A percentile compares a stretch with the other conserved stretches of the same genome.
These are phyloP conservation scores for Lomentospora prolificans DNA, from an alignment of 2,329 filamentous ascomycete species.

Conservation along the genomic window DNA sequence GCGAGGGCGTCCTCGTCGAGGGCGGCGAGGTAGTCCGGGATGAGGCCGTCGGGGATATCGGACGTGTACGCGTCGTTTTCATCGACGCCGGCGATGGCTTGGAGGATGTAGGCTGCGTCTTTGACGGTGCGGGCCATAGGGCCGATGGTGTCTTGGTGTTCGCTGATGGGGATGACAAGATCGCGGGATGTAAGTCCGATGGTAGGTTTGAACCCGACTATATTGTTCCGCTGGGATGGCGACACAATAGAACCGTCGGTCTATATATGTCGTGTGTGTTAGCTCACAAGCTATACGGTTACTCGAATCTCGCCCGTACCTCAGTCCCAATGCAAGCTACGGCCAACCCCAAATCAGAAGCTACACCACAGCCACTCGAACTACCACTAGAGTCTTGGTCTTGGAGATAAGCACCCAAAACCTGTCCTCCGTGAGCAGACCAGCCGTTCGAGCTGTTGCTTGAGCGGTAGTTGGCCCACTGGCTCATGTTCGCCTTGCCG, in stretches of 20 bases:
- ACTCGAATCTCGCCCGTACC: slow-evolving; percentile 39
- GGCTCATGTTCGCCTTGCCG: slow-evolving; percentile 52
- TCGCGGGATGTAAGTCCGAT: slow-evolving; percentile 54
- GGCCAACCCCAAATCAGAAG: slow-evolving; percentile 48
- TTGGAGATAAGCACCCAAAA: slow-evolving; percentile 48
- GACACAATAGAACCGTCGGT: slow-evolving; percentile 55
- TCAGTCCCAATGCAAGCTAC: slow-evolving; percentile 51
- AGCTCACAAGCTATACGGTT: too few species aligned
- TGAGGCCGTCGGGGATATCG: slow-evolving; percentile 38
- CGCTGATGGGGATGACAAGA: slow-evolving; percentile 55
- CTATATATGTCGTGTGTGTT: too few species aligned
- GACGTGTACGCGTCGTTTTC: slow-evolving; percentile 54
- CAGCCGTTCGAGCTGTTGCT: slow-evolving; percentile 51
- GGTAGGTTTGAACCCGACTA: slow-evolving; percentile 61
- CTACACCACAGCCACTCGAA: slow-evolving; percentile 51
- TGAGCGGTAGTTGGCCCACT: slow-evolving; percentile 54
- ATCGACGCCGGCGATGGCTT: slow-evolving; percentile 54
- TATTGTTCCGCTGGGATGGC: slow-evolving; percentile 43
- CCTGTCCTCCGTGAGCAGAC: slow-evolving; percentile 54
- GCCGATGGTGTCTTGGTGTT: slow-evolving; percentile 57
- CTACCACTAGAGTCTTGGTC: slow-evolving; percentile 52
- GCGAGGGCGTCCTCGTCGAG: slow-evolving; percentile 41
- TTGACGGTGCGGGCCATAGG: slow-evolving; percentile 54
- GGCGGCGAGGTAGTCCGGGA: slow-evolving; percentile 50
- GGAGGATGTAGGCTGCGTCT: slow-evolving; percentile 53